Evolutionary conservation across 148 eudicot genomes (phyloP), one percentile per base, ranked within the genome.

Genomic region (Pouteria glomerata): DNA sequence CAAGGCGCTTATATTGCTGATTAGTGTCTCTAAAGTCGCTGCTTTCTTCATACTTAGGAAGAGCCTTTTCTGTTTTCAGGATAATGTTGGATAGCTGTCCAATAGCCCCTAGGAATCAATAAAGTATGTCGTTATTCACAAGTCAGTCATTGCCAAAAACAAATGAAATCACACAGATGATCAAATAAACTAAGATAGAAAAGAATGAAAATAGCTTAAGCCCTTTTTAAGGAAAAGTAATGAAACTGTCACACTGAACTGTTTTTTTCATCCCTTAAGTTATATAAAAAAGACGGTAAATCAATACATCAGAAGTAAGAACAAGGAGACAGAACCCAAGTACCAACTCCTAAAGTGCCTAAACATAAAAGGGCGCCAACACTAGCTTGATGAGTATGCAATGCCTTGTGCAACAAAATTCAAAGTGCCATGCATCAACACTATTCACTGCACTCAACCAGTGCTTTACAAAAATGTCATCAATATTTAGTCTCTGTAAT

Each of bases 71-170:
- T 35, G 85, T 50, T 72, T 86, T 78, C 45, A 80, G 70, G 27
- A 86, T 60, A 57, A 89, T 68, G 71, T 75, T 81, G 11, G 97
- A 80, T 37, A 96, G 80, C 77, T 82, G 82, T 57, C 86, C 93
- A 57, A 83, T 71, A 66, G 84, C 62, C 63, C 87, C 98, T 91
- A 66, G 60, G 63, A 78, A 51, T 27, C 63, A 64, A 73, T 35
- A 23, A 61, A 72, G 52, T 29, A 66, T 53, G 47, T 58, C 57
- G 3, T 26, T 76, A 71, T 64, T 56, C n/a, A 11, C 34, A 68
- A 24, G 19, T 47, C 26, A 64, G 33, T 21, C 8, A 33, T 24
- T 52, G 19, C 12, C 26, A 52, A 39, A 42, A 39, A 29, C 19
- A n/a, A 71, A 58, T 39, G 58, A 57, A 58, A n/a, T n/a, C 4